Evolutionary conservation across 495 filamentous ascomycete genomes (phyloP), one percentile per base, ranked within the genome.

Genomic region (Aspergillus egyptiacus): DNA sequence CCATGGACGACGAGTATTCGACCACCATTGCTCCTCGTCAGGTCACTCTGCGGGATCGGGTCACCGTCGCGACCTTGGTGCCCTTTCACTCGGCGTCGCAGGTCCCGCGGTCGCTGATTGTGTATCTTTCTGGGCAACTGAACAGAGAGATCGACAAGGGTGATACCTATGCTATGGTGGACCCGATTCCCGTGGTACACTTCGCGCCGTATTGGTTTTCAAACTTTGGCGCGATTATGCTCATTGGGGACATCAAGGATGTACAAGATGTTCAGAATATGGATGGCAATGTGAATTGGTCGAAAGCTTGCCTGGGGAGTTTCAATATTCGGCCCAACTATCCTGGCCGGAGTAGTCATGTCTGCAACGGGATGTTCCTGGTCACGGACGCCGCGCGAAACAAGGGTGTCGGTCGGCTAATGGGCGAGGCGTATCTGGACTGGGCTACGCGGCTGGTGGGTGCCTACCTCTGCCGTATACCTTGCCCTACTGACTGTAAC

Each of bases 321-420:
- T 98, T 96, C 60, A 96, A 95, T 64, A 86, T 97, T 69, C 90
- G 95, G 66, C 91, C 93, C 32, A 97, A 98, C 65, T 98, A 98
- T 68, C 93, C 93, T 7, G 93, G 93, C 34, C 79, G 94, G 45
- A 95, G 88, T 67, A 95, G 86, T 59, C 93, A 98, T 71, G 82
- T 98, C 47, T 96, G 93, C 71, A 98, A 95, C 65, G 94, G 86
- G 30, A 93, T 89, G 11, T 97, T 98, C 60, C 73, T 97, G 35
- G 91, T 95, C 57, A 96, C 89, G 9, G 87, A 93, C 62, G 86
- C 85, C 14, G 81, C 89, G 40, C 84, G 94, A 54, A 94, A 94
- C 65, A 81, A 83, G 46, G 93, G 93, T 57, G 91, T 93, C 7
- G 93, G 93, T 45, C 82, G 87, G 19, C 68, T 95, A 55, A 91